These are phyloP conservation scores for Chamaecyparis obtusa DNA, from an alignment of 75 land plant species.

Conservation along the genomic window DNA sequence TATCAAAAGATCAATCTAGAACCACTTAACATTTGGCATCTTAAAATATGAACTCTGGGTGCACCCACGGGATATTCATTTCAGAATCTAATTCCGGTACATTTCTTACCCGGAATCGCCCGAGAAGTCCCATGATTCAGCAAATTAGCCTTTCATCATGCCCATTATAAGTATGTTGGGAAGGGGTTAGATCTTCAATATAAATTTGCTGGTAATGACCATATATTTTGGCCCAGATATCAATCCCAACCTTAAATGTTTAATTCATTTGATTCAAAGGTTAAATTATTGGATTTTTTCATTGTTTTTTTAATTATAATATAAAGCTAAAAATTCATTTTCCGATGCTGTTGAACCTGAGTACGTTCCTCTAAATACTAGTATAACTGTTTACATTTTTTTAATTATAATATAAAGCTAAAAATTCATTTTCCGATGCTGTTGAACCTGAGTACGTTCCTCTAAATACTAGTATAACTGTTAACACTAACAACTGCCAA, in stretches of 20 bases:
- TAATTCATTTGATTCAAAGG: background rate
- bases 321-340: background rate
- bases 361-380: background rate
- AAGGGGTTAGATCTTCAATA: too few relatives aligned
- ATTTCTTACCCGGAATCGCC: too few relatives aligned
- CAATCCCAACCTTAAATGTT: background rate
- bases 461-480: background rate
- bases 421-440: background rate
- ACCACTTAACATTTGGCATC: too few relatives aligned
- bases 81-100: too few relatives aligned
- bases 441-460: background rate
- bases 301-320: background rate
- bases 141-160: too few relatives aligned
- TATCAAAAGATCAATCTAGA: too few relatives aligned
- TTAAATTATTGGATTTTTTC: background rate
- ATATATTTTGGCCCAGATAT: background rate
- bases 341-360: background rate
- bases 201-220: background rate
- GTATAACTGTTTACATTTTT: too few relatives aligned
- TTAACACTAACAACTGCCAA: background rate
- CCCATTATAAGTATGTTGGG: background rate
- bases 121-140: too few relatives aligned
- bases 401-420: background rate
- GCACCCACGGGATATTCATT: too few relatives aligned
- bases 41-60: too few relatives aligned